Evolutionary conservation across 495 filamentous ascomycete genomes (phyloP).

Genomic region (Annulohypoxylon nitens): DNA sequence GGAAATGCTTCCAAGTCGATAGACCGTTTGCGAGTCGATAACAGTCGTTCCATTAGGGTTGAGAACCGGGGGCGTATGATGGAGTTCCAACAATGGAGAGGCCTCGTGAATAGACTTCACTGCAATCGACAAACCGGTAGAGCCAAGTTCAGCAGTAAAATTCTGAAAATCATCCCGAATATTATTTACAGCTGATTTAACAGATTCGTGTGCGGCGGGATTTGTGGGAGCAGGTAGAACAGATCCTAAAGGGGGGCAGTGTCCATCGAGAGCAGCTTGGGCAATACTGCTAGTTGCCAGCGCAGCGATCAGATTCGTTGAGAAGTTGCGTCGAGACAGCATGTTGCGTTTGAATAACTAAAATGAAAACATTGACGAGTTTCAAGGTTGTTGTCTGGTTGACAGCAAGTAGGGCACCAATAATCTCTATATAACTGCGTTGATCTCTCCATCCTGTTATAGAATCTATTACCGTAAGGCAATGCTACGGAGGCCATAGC

Average conservation of each 20-base stretch:
- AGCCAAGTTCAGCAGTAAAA: slow-evolving; percentile 38
- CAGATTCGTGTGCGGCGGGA: slow-evolving; percentile 37
- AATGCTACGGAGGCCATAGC: not conserved
- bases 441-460: not conserved
- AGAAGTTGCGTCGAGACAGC: not conserved
- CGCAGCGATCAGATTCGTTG: not conserved
- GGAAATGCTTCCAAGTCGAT: slow-evolving; percentile 65
- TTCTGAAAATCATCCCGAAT: slow-evolving; percentile 34
- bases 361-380: not conserved
- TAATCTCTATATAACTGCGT: slow-evolving; percentile 9
- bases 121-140: slow-evolving; percentile 52
- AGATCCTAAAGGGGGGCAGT: slow-evolving; percentile 54
- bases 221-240: slow-evolving; percentile 51
- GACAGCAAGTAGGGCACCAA: not conserved
- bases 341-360: slow-evolving; percentile 17
- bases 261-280: slow-evolving; percentile 48
- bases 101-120: slow-evolving; percentile 57
- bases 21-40: slow-evolving; percentile 63
- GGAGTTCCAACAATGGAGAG: slow-evolving; percentile 48
- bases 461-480: not conserved
- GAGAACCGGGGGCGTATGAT: slow-evolving; percentile 50
- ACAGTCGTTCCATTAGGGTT: slow-evolving; percentile 44
- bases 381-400: not conserved
- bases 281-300: slow-evolving; percentile 28
- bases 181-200: slow-evolving; percentile 30